Conservation (phyloP, 495 filamentous ascomycete species). For the Annulohypoxylon bovei region DNA sequence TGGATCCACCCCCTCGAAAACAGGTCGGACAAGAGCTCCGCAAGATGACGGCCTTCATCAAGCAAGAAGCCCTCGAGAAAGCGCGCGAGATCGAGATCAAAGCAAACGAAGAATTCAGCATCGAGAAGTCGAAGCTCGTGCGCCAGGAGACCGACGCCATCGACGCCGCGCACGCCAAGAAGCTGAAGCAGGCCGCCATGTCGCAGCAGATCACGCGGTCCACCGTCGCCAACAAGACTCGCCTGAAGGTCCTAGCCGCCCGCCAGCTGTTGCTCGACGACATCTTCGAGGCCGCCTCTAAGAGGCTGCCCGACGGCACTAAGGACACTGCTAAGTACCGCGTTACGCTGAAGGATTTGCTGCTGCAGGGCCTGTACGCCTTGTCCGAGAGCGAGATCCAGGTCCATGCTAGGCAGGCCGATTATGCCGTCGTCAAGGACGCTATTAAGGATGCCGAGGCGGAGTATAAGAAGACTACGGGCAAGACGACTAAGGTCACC, state of each 20-base stretch:
- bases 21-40: constrained; percentile 94
- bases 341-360: constrained; percentile 75
- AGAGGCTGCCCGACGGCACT: constrained; percentile 69
- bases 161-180: constrained; percentile 93
- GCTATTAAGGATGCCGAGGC: constrained; percentile 77
- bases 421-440: constrained; percentile 75
- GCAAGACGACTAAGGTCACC: constrained; percentile 66
- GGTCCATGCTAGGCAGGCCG: constrained; percentile 80
- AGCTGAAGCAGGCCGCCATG: constrained; percentile 96
- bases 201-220: constrained; percentile 96
- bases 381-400: constrained; percentile 80
- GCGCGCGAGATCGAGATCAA: constrained; percentile 96
- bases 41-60: constrained; percentile 99
- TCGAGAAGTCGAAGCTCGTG: constrained; percentile 98
- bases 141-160: constrained; percentile 92
- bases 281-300: constrained; percentile 83
- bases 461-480: constrained; percentile 81
- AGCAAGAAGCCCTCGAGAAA: constrained; percentile 96
- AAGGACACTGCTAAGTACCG: constrained; percentile 79
- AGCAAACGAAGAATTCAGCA: constrained; percentile 97
- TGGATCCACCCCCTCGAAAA: background rate
- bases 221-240: constrained; percentile 92
- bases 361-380: constrained; percentile 91
- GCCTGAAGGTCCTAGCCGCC: constrained; percentile 83
- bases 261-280: constrained; percentile 90